A percentile compares a stretch with the other conserved stretches of the same genome.
Evolutionary conservation across 176 grass and related monocot genomes (phyloP).

Genomic region (Avena atlantica): DNA sequence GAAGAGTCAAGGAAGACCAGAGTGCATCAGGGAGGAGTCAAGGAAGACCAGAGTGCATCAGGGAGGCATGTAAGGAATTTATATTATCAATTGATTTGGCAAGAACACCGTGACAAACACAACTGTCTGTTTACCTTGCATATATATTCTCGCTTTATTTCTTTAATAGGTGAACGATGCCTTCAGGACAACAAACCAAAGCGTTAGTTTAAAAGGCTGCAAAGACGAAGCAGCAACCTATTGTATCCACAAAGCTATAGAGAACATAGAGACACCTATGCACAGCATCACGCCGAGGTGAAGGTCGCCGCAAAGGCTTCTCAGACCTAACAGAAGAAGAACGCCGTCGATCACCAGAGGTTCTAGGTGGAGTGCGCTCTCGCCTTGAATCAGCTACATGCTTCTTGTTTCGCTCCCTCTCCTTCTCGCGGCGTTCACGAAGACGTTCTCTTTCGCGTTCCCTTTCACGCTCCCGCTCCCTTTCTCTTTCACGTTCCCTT

Average conservation of each 20-base stretch:
- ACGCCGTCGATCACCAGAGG: conserved; percentile 65
- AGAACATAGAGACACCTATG: conserved; percentile 91
- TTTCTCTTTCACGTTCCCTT: conserved; percentile 68
- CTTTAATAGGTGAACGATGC: conserved; percentile 98
- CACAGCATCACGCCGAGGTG: conserved; percentile 77
- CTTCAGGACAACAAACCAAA: conserved; percentile 95
- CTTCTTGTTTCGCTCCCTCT: conserved; percentile 87
- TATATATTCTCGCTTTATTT: conserved; percentile 99
- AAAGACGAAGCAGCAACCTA: conserved; percentile 73
- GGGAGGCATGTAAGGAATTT: conserved; percentile 38
- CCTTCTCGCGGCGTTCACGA: conserved; percentile 78
- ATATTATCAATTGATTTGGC: conserved; percentile 50
- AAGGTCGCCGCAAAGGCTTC: conserved; percentile 67
- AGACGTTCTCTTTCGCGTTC: conserved; percentile 75
- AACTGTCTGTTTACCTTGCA: conserved; percentile 95
- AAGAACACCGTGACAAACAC: conserved; percentile 55
- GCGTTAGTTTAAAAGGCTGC: conserved; percentile 86
- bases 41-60: neutral
- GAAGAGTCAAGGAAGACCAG: no score
- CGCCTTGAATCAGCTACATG: conserved; percentile 64
- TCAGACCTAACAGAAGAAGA: conserved; percentile 79
- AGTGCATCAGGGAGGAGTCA: no score
- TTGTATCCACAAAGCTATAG: conserved; percentile 72
- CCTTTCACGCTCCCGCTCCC: conserved; percentile 63
- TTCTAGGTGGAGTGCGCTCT: conserved; percentile 71